A percentile compares a stretch with the other conserved stretches of the same genome.
phyloP scores from a whole-genome alignment of 2,329 filamentous ascomycete species.

The Albifimbria verrucaria region DNA sequence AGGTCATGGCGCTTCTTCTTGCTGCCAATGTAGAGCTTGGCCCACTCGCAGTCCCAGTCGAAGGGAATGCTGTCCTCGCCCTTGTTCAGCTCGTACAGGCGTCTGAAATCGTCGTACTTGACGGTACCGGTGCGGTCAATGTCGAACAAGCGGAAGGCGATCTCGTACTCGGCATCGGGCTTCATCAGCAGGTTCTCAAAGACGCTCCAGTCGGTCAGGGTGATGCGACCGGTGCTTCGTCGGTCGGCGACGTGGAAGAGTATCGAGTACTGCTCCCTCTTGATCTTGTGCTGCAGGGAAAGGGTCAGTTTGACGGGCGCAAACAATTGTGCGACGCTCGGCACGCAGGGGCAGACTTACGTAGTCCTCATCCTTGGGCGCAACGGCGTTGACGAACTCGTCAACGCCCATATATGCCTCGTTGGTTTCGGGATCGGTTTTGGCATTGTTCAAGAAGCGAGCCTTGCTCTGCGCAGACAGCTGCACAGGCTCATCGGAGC shows the following conservation, averaged over 20 bases:
- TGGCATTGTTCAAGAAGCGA: constrained; percentile 73
- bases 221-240: constrained; percentile 68
- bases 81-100: constrained; percentile 85
- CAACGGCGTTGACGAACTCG: constrained; percentile 90
- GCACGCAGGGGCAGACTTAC: constrained; percentile 52
- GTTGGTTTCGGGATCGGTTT: constrained; percentile 70
- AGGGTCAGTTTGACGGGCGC: constrained; percentile 13
- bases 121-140: constrained; percentile 78
- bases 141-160: constrained; percentile 96
- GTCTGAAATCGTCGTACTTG: constrained; percentile 84
- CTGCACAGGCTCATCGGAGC: constrained; percentile 53
- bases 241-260: constrained; percentile 91
- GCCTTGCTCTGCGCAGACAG: constrained; percentile 72
- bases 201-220: constrained; percentile 80
- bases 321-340: constrained; percentile 1
- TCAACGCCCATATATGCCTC: constrained; percentile 78
- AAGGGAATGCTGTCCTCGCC: constrained; percentile 83
- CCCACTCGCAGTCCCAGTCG: constrained; percentile 97
- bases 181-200: constrained; percentile 94
- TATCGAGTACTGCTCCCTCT: constrained; percentile 90
- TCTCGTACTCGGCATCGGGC: constrained; percentile 97
- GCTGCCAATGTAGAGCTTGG: constrained; percentile 85
- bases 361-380: constrained; percentile 83
- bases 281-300: constrained; percentile 82
- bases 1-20: constrained; percentile 85